phyloP scores from a whole-genome alignment of 768 basidiomycete species.

The Mycena alexandri region DNA sequence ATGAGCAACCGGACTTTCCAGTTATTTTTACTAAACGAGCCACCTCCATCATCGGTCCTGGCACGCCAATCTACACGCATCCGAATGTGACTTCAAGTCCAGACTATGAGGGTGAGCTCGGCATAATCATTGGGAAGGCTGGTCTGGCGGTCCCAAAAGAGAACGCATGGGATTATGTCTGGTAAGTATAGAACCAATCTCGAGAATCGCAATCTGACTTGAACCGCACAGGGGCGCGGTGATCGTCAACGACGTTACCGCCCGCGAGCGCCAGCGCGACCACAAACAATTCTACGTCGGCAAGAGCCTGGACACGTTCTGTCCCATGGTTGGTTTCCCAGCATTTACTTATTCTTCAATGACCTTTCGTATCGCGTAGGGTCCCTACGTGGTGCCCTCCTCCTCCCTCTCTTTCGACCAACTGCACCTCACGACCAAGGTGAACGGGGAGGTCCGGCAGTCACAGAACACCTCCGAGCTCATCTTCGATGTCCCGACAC shows the following conservation, averaged over 20 bases:
- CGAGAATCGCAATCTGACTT: background rate
- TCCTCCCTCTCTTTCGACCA: constrained; percentile 33
- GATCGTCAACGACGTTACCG: constrained; percentile 38
- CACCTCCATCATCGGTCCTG: constrained; percentile 35
- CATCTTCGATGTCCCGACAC: constrained; percentile 39
- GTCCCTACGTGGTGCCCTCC: constrained; percentile 37
- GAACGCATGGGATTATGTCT: constrained; percentile 33
- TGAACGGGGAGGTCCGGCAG: constrained; percentile 38
- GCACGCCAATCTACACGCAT: constrained; percentile 36
- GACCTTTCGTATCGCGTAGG: constrained; percentile 9
- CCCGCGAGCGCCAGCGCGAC: constrained; percentile 38
- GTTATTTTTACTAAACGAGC: constrained; percentile 38
- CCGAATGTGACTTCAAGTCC: constrained; percentile 34
- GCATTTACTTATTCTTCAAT: background rate
- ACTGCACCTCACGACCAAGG: constrained; percentile 36
- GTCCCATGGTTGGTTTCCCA: constrained; percentile 34
- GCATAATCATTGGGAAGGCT: constrained; percentile 33
- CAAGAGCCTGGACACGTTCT: constrained; percentile 40
- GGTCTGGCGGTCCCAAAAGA: constrained; percentile 31
- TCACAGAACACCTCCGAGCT: constrained; percentile 41
- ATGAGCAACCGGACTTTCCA: constrained; percentile 37
- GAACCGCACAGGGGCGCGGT: constrained; percentile 31
- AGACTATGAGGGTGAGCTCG: constrained; percentile 39
- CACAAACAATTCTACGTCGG: constrained; percentile 40
- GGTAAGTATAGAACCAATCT: constrained; percentile 3